Base-by-base conservation (phyloP, 805 yeast species). In the Nakazawaea populi region DNA sequence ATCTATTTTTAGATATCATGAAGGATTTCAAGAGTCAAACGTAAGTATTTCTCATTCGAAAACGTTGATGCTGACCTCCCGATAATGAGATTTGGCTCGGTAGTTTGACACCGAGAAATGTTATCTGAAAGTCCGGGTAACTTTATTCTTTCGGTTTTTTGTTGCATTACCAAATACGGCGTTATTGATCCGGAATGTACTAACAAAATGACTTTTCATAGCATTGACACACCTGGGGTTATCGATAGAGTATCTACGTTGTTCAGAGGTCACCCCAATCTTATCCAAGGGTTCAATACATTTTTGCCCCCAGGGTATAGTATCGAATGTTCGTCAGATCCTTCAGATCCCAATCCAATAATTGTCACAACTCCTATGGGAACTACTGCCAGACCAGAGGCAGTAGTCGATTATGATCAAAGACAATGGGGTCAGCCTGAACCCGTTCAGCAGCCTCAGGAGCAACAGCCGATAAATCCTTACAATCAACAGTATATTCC, bases 211-310 rank as follows among this genome's bases (percentile, higher is more conserved):
- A 6, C 14, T 27, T 31, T 18, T 39, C 45, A 18, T 55, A 71
- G 83, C 54, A 91, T 94, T 60, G 98, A 94, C 66, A 94, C 99
- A 0, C 99, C 98, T 0, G 99, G 98, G 36, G 99, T 94, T 31
- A 94, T 94, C 64, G 97, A 92, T 66, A 76, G 99, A 52, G 99
- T 94, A 1, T 89, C 97, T 0, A 79, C 87, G 1, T 72, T 94
- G 51, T 94, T 94, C 67, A 80, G 91, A 55, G 98, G 97, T 11
- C 96, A 90, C 67, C 96, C 96, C 1, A 82, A 85, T 55, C 75
- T 94, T 61, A 92, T 94, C 55, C 98, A 94, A 69, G 99, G 99
- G 0, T 95, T 94, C 70, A 94, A 94, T 71, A 92, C 99, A 1
- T 94, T 94, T 65, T 75, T 94, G 58, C 99, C 99, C 1, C 96